These are phyloP conservation scores for Penicillium sp. DNA, from an alignment of 2,329 filamentous ascomycete genomes.

Conservation along the genomic window DNA sequence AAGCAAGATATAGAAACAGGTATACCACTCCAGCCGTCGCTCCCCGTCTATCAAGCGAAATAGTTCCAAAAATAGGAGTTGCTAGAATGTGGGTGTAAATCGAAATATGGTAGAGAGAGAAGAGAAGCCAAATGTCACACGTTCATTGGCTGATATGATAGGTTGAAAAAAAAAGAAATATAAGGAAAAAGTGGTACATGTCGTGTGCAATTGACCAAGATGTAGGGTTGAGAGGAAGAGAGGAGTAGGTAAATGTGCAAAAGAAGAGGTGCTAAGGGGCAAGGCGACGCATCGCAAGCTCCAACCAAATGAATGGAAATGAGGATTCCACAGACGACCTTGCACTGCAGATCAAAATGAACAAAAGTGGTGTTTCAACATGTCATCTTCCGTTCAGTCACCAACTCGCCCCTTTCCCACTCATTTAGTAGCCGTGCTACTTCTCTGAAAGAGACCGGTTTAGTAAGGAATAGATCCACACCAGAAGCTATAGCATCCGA, in stretches of 20 bases:
- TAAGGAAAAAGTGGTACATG: background rate
- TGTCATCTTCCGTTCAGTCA: conserved; percentile 7
- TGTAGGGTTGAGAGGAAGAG: background rate
- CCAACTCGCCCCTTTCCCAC: conserved; percentile 22
- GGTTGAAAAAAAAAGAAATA: background rate
- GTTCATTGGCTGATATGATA: conserved; percentile 6
- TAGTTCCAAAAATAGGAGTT: background rate
- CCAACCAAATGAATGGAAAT: background rate
- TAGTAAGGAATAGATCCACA: conserved; percentile 42
- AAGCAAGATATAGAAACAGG: background rate
- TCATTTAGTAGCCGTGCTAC: conserved; percentile 34
- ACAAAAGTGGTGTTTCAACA: background rate
- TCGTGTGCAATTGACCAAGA: background rate
- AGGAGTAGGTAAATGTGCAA: background rate
- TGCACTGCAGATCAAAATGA: background rate
- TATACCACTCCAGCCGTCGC: conserved; percentile 8
- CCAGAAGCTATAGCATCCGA: conserved; percentile 37
- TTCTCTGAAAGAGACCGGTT: conserved; percentile 40
- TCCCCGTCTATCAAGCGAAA: conserved; percentile 13
- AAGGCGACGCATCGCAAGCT: background rate
- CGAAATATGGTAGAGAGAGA: background rate
- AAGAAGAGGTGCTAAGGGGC: background rate
- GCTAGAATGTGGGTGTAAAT: background rate
- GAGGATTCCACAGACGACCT: background rate
- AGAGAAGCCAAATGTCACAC: background rate